These are phyloP conservation scores for Wickerhamiella cacticola DNA, from an alignment of 805 yeast species.

Conservation along the genomic window DNA sequence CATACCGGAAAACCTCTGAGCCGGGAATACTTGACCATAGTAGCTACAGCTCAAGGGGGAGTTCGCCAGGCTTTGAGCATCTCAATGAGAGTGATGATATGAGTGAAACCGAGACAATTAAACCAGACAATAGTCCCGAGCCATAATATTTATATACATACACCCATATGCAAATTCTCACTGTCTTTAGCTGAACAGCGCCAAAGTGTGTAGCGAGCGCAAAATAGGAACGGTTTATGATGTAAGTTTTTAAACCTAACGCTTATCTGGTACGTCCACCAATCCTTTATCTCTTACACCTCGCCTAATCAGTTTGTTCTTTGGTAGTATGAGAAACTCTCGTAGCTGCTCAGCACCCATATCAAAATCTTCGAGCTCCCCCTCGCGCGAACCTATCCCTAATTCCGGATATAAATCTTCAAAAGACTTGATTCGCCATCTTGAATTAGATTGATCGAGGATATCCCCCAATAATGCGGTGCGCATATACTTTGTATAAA, in stretches of 20 bases:
- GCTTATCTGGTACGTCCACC: conserved; percentile 1
- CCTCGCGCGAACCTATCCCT: not conserved
- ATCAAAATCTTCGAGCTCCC: not conserved
- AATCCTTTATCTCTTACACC: conserved; percentile 12
- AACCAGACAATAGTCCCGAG: not conserved
- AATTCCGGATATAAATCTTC: not conserved
- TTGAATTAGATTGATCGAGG: not conserved
- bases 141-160: conserved; percentile 2
- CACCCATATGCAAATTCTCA: too few relatives aligned
- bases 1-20: not conserved
- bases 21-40: not conserved
- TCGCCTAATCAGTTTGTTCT: conserved; percentile 8
- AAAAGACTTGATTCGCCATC: not conserved
- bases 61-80: not conserved
- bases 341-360: conserved; percentile 2
- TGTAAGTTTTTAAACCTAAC: not conserved
- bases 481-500: conserved; percentile 9
- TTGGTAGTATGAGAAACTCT: conserved; percentile 1
- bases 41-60: not conserved
- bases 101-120: conserved; percentile 1
- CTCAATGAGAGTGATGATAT: not conserved
- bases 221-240: too few relatives aligned
- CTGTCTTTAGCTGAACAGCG: too few relatives aligned
- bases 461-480: conserved; percentile 13
- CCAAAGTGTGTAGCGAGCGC: too few relatives aligned